A percentile compares a stretch with the other conserved stretches of the same genome.
Evolutionary conservation across 495 filamentous ascomycete species (phyloP).

Genomic region (Sphaerosporella brunnea): DNA sequence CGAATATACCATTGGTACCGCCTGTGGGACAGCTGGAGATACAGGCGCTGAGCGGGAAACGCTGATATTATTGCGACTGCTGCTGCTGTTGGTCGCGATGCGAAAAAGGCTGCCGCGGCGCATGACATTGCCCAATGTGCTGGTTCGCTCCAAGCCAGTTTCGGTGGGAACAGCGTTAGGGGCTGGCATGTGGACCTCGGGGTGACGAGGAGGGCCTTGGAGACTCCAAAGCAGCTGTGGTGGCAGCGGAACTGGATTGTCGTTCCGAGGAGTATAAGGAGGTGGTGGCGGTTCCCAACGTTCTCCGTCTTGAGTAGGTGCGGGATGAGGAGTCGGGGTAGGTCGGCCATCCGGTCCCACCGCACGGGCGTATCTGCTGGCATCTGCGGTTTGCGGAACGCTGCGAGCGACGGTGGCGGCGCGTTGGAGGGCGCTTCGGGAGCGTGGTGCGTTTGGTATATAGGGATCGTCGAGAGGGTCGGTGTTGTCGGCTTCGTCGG

Average conservation of each 20-base stretch:
- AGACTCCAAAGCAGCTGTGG: constrained; percentile 26
- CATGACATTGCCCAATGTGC: constrained; percentile 16
- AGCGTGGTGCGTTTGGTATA: constrained; percentile 60
- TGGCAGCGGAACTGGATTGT: constrained; percentile 33
- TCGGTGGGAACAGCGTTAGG: background rate
- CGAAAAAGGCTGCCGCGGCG: constrained; percentile 5
- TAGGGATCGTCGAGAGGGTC: constrained; percentile 45
- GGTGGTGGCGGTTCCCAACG: constrained; percentile 91
- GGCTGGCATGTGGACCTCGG: constrained; percentile 1
- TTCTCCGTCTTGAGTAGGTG: constrained; percentile 53
- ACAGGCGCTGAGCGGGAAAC: constrained; percentile 20
- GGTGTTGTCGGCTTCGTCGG: background rate
- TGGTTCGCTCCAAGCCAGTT: background rate
- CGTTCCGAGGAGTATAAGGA: constrained; percentile 57
- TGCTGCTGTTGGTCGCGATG: constrained; percentile 6
- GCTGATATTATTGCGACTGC: constrained; percentile 6
- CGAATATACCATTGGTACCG: no score
- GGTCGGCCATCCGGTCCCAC: constrained; percentile 49
- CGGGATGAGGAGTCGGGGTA: constrained; percentile 32
- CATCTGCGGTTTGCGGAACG: constrained; percentile 31
- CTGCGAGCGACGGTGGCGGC: constrained; percentile 43
- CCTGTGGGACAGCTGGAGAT: constrained; percentile 14
- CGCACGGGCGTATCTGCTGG: constrained; percentile 37
- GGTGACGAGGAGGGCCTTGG: constrained; percentile 18
- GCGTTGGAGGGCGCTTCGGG: constrained; percentile 53